phyloP scores from a whole-genome alignment of 257 asterid species.

The Solanum lycopersicoides region DNA sequence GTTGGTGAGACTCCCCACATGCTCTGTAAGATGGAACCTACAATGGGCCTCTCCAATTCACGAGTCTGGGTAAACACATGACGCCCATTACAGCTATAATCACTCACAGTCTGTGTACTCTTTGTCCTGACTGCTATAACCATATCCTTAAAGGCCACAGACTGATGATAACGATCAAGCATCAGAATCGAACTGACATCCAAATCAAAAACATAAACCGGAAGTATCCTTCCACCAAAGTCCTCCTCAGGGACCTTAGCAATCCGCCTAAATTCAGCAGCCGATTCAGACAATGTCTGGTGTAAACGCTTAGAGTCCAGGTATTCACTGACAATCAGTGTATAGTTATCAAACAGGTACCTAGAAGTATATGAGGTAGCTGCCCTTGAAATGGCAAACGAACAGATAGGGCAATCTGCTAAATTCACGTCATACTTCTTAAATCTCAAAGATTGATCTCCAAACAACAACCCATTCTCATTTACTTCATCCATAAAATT shows the following conservation, averaged over 20 bases:
- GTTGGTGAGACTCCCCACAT: conserved; percentile 98
- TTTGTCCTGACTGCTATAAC: conserved; percentile 81
- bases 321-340: conserved; percentile 92
- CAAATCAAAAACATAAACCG: conserved; percentile 79
- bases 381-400: conserved; percentile 72
- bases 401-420: conserved; percentile 69
- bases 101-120: conserved; percentile 85
- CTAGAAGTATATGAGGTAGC: conserved; percentile 84
- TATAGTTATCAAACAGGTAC: conserved; percentile 88
- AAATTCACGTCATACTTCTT: conserved; percentile 59
- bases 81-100: conserved; percentile 76
- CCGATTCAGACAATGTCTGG: conserved; percentile 56
- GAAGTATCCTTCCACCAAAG: conserved; percentile 57
- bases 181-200: conserved; percentile 43
- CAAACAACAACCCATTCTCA: conserved; percentile 49
- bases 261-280: conserved; percentile 60
- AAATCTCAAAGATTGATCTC: conserved; percentile 69
- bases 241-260: conserved; percentile 70
- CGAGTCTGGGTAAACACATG: conserved; percentile 77
- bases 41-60: conserved; percentile 77
- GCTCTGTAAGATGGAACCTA: conserved; percentile 89
- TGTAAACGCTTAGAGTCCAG: conserved; percentile 56
- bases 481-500: conserved; percentile 53
- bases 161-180: conserved; percentile 89
- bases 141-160: conserved; percentile 91